Evolutionary conservation across 2,329 filamentous ascomycete species (phyloP).

Genomic region (Penicillium sp.): DNA sequence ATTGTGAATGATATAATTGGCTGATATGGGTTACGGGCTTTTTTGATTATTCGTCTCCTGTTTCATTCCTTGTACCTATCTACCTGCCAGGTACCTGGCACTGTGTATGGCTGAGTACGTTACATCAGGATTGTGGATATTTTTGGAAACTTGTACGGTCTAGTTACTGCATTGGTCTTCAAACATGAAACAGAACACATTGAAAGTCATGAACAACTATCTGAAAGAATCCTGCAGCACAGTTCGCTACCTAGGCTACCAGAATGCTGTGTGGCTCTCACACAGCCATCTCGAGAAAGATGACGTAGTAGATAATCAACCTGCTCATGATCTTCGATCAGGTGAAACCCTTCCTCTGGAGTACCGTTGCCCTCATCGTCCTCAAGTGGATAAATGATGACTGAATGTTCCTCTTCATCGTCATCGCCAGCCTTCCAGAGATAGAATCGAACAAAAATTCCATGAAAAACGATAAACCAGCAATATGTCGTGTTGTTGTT

Average conservation of each 20-base stretch:
- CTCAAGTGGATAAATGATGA: background rate
- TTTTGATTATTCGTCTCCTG: background rate
- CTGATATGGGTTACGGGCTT: conserved; percentile 12
- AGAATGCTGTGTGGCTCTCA: background rate
- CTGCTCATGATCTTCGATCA: background rate
- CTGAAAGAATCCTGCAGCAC: background rate
- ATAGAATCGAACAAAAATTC: background rate
- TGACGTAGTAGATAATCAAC: background rate
- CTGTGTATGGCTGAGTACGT: background rate
- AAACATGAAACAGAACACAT: background rate
- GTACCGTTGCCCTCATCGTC: background rate
- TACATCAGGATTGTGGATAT: background rate
- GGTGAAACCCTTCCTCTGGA: background rate
- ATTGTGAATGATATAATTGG: conserved; percentile 67
- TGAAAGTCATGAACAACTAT: background rate
- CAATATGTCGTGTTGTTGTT: background rate
- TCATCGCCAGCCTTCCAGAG: background rate
- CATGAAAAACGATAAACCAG: background rate
- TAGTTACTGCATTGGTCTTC: background rate
- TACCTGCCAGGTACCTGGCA: background rate
- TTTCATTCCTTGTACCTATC: background rate
- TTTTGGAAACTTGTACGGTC: background rate
- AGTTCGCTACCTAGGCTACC: background rate
- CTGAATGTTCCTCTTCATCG: background rate
- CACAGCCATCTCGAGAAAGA: background rate